These are phyloP conservation scores for Hortiboletus rubellus DNA, from an alignment of 1,284 basidiomycete genomes.

Conservation along the genomic window DNA sequence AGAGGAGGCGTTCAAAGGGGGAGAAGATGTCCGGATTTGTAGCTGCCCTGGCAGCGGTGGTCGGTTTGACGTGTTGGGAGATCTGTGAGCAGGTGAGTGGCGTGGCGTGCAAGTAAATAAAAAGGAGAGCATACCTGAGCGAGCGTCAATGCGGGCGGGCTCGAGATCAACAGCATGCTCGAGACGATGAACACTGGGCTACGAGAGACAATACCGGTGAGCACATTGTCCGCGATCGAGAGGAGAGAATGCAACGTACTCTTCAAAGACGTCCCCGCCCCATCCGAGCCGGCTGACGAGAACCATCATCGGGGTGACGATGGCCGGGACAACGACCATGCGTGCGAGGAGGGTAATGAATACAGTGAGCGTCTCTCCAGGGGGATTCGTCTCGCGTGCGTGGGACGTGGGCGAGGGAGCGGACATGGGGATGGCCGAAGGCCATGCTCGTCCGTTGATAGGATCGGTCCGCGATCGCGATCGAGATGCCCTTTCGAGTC, in stretches of 20 bases:
- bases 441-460: not conserved
- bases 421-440: not conserved
- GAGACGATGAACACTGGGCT: constrained; percentile 86
- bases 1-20: constrained; percentile 84
- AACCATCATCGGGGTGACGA: constrained; percentile 75
- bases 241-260: constrained; percentile 53
- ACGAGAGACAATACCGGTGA: not conserved
- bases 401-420: not conserved
- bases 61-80: constrained; percentile 15
- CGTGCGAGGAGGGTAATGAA: constrained; percentile 74
- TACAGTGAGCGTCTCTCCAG: constrained; percentile 80
- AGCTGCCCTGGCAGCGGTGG: too few relatives aligned
- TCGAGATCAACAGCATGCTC: constrained; percentile 72
- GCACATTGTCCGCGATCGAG: too few relatives aligned
- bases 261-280: constrained; percentile 55
- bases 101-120: too few relatives aligned
- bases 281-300: constrained; percentile 51
- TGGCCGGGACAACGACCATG: constrained; percentile 83
- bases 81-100: constrained; percentile 9
- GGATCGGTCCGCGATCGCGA: not conserved
- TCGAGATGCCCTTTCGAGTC: not conserved
- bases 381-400: constrained; percentile 24
- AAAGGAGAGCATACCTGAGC: constrained; percentile 56
- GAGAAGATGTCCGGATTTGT: constrained; percentile 5
- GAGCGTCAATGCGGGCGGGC: constrained; percentile 80